Evolutionary conservation across 169 alveolate species (phyloP).

Genomic region (Plasmodium coatneyi): DNA sequence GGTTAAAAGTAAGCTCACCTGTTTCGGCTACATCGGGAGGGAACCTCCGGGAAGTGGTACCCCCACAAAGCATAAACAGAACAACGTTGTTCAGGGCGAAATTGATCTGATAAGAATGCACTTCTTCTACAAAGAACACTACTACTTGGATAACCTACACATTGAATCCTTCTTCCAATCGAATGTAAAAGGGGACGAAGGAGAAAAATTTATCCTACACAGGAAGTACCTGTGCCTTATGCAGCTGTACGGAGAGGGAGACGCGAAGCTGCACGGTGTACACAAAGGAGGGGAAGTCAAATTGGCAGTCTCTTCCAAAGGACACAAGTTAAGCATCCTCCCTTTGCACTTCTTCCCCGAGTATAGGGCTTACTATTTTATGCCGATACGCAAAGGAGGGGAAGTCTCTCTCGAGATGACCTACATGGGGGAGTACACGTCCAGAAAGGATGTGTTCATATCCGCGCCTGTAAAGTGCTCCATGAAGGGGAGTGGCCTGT

Average conservation of each 20-base stretch:
- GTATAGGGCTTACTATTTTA: constrained; percentile 2
- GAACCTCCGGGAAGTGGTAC: neutral
- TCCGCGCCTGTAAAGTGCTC: constrained; percentile 10
- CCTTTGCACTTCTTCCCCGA: constrained; percentile 10
- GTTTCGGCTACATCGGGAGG: neutral
- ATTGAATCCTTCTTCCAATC: constrained; percentile 6
- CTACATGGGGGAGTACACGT: neutral
- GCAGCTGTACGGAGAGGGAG: neutral
- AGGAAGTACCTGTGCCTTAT: constrained; percentile 26
- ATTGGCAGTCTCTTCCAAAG: neutral
- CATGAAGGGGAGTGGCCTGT: constrained; percentile 9
- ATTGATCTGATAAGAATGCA: constrained; percentile 12
- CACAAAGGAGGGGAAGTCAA: neutral
- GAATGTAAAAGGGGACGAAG: neutral
- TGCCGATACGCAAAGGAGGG: neutral
- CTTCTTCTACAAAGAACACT: constrained; percentile 21
- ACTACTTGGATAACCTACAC: constrained; percentile 28
- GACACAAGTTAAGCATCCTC: neutral
- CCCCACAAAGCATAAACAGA: neutral
- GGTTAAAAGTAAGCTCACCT: neutral
- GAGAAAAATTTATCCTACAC: constrained; percentile 6
- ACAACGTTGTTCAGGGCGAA: neutral
- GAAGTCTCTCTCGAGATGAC: constrained; percentile 10
- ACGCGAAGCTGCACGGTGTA: neutral
- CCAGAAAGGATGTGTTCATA: neutral